Percentiles rank a stretch among this genome's conserved stretches.
Conservation (phyloP, 345 rosid species). For the Populus simonii region DNA sequence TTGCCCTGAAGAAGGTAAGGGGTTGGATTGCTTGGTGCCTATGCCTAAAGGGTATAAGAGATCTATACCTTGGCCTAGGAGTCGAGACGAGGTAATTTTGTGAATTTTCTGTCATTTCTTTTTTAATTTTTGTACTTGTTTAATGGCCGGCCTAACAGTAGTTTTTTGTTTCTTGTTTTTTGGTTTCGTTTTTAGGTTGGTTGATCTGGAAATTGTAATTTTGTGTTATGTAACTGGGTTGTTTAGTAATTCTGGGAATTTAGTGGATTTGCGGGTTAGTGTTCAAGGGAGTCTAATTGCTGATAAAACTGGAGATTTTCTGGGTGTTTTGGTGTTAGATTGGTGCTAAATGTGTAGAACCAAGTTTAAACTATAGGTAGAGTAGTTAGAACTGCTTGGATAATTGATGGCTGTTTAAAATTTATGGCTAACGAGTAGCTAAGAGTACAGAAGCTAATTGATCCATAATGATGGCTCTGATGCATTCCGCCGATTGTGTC, state of each 20-base stretch:
- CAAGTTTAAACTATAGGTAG: background rate
- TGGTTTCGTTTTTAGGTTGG: no score
- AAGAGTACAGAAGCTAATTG: background rate
- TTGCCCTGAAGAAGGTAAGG: conserved; percentile 38
- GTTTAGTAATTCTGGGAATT: no score
- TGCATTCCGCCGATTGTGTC: background rate
- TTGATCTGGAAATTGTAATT: no score
- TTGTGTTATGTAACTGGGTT: no score
- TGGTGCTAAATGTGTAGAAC: no score
- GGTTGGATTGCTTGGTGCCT: conserved; percentile 54
- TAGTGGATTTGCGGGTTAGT: no score
- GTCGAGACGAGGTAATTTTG: conserved; percentile 52
- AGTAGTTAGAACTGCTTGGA: background rate
- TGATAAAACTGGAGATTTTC: no score
- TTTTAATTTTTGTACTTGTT: background rate
- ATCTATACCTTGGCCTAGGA: conserved; percentile 57
- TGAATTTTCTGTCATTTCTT: background rate
- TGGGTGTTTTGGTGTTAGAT: no score
- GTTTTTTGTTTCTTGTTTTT: background rate
- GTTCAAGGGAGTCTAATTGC: no score
- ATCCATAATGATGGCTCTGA: background rate
- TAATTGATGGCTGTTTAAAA: no score
- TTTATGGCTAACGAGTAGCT: background rate
- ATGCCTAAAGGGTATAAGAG: conserved; percentile 45
- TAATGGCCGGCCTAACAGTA: background rate